Percentiles rank a stretch among this genome's conserved stretches.
phyloP scores from a whole-genome alignment of 1,284 basidiomycete genomes.

The Abortiporus biennis region DNA sequence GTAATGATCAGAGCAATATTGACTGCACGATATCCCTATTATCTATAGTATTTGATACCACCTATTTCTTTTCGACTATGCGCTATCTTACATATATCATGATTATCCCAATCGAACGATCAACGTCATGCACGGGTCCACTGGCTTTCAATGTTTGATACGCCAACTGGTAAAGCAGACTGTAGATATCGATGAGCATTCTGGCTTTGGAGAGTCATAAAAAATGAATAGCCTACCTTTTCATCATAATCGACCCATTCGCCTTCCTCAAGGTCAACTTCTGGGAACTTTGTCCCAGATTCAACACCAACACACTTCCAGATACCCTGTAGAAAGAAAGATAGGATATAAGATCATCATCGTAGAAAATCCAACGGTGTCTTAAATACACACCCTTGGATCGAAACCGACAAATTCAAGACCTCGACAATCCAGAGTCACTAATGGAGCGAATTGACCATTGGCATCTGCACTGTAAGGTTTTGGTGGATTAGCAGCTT shows the following conservation, averaged over 20 bases:
- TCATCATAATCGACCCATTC: conserved; percentile 85
- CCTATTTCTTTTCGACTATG: not conserved
- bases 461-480: conserved; percentile 55
- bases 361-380: conserved; percentile 1
- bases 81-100: not conserved
- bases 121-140: conserved; percentile 74
- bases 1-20: no score
- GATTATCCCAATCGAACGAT: not conserved
- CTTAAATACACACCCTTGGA: conserved; percentile 43
- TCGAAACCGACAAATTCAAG: conserved; percentile 72
- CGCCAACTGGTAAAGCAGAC: conserved; percentile 57
- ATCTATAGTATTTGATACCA: not conserved
- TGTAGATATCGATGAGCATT: conserved; percentile 22
- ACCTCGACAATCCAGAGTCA: conserved; percentile 72
- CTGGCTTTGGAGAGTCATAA: not conserved
- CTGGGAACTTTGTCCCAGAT: conserved; percentile 48
- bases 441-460: conserved; percentile 52
- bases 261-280: conserved; percentile 55
- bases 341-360: conserved; percentile 5
- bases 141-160: conserved; percentile 53
- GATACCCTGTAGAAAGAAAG: conserved; percentile 38
- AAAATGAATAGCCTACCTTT: conserved; percentile 40
- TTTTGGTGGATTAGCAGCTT: conserved; percentile 38
- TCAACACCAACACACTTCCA: conserved; percentile 66
- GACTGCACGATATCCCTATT: no score